phyloP scores from a whole-genome alignment of 495 filamentous ascomycete genomes.

The Evansstolkia leycettana region DNA sequence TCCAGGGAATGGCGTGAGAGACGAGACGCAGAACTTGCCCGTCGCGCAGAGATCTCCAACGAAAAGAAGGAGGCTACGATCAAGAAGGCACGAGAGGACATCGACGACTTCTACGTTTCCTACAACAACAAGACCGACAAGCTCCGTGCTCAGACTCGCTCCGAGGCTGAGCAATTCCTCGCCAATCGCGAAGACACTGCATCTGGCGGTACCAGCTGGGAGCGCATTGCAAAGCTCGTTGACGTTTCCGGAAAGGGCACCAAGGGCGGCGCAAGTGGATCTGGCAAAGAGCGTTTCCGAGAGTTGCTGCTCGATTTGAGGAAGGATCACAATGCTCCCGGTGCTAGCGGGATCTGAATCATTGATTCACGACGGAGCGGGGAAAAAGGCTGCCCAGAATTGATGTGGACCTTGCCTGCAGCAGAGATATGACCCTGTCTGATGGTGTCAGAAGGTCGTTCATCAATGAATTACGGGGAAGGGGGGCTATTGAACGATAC shows the following conservation, averaged over 20 bases:
- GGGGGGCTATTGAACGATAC: too few species aligned
- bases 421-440: neutral
- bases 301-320: constrained; percentile 77
- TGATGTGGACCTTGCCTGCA: neutral
- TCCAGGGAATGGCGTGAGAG: constrained; percentile 77
- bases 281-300: constrained; percentile 88
- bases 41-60: constrained; percentile 64
- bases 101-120: constrained; percentile 98
- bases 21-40: constrained; percentile 61
- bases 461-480: too few species aligned
- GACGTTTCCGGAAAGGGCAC: constrained; percentile 90
- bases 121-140: constrained; percentile 98
- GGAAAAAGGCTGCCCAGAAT: too few species aligned
- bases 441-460: neutral
- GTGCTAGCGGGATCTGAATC: constrained; percentile 39
- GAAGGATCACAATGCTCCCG: constrained; percentile 92
- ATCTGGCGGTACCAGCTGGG: constrained; percentile 93
- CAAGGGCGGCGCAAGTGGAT: constrained; percentile 71
- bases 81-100: constrained; percentile 72
- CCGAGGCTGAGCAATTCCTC: constrained; percentile 92
- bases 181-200: constrained; percentile 80
- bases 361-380: too few species aligned
- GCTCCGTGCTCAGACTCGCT: constrained; percentile 64
- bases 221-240: constrained; percentile 91
- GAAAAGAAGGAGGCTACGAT: constrained; percentile 70